phyloP scores from a whole-genome alignment of 106 monocot species.

The Dendrobium catenatum region DNA sequence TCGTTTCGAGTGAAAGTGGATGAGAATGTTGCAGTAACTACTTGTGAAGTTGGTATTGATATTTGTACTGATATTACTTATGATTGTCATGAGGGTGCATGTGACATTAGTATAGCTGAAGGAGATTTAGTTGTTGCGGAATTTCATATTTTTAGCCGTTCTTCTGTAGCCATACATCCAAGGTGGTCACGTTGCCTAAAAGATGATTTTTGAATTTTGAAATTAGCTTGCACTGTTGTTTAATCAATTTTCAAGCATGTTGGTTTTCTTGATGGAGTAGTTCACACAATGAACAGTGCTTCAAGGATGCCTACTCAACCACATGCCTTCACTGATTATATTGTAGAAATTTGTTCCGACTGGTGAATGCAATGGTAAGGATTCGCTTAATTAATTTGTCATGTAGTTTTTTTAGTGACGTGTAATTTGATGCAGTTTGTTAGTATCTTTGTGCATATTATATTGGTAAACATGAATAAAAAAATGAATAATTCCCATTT shows the following conservation, averaged over 20 bases:
- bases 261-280: background rate
- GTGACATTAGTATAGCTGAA: background rate
- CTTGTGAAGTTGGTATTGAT: conserved; percentile 7
- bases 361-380: conserved; percentile 1
- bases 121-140: conserved; percentile 4
- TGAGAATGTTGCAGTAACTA: background rate
- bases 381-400: background rate
- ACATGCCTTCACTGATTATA: background rate
- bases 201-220: background rate
- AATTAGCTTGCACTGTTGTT: background rate
- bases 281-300: background rate
- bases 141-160: background rate
- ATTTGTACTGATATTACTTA: background rate
- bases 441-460: background rate
- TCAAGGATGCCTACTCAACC: background rate
- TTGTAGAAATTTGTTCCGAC: background rate
- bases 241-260: background rate
- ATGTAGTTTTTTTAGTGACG: background rate
- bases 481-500: background rate
- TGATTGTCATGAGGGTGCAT: conserved; percentile 3
- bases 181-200: background rate
- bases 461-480: background rate
- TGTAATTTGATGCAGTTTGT: background rate
- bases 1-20: background rate
- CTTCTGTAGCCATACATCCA: conserved; percentile 8